Base-by-base conservation (phyloP, 108 stramenopile species). In the Cyclotella sp. region DNA sequence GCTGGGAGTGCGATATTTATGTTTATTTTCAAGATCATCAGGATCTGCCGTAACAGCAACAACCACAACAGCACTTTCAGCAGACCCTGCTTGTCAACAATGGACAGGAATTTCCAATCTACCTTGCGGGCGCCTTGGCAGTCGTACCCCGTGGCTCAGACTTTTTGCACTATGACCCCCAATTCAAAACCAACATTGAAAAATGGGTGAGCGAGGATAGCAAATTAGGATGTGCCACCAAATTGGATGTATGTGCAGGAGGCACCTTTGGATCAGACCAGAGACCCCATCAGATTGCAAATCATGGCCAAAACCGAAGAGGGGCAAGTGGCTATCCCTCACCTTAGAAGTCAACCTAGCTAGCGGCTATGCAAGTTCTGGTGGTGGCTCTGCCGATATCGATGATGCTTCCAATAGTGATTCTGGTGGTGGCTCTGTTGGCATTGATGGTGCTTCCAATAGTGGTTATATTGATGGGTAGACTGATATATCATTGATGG, bases 1-100 rank as follows among this genome's bases (percentile, higher is more conserved):
- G 78, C 11, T 79, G 78, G 78, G 78, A 79, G 41, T 67, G 64
- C 43, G 78, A 79, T 29, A 19, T 79, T 52, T 79, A 79, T 51
- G 61, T 72, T 57, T 79, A 68, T 42, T 52, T 72, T 24, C 0
- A 16, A 13, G 45, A 70, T 42, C 40, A 3, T 3, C 18, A 18
- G 7, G 22, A 47, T 24, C 15, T 3, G 21, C 18, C n/a, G 18
- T 40, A 45, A 26, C 12, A 45, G 6, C 44, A 66, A 6, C 64
- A 62, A 3, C n/a, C 19, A 13, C 55, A 26, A 26, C 55, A 8
- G 55, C 64, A 44, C 26, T n/a, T n/a, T n/a, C n/a, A 15, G 41
- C 78, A 79, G 46, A 79, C 66, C 2, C 64, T 79, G 13, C 64
- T 72, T 34, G 39, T 73, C 7, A 57, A 72, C 18, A 58, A 79